Base-by-base conservation (phyloP, 106 monocot species). In the Allium fistulosum region DNA sequence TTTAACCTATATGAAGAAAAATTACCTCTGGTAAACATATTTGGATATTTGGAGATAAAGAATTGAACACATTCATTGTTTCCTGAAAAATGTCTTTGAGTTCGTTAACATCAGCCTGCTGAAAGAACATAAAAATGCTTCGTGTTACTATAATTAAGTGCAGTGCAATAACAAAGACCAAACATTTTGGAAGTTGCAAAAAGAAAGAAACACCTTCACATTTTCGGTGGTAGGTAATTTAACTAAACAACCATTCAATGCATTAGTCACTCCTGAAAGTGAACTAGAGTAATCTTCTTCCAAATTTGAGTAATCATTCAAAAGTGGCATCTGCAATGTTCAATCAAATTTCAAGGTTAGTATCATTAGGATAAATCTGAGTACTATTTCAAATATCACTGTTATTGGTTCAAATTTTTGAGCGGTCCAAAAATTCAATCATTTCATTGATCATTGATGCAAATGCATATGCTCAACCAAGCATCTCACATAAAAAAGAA, bases 241-340 rank as follows among this genome's bases (percentile, higher is more conserved):
- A 53, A 88, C 69, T 57, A 83, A 76, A 73, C 85, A 83, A 86
- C 91, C 75, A 26, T 80, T 69, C 57, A 92, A 59, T 46, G 88
- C 81, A 77, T 75, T 74, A 14, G 75, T 86, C 51, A 61, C 60
- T 8, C 86, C 91, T 51, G 75, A 71, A 51, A 96, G 91, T 57
- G 76, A 91, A 51, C 62, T 69, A 16, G 81, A 79, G 68, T 86
- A 73, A 7, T 88, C 88, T 58, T 28, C 78, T 71, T 96, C 83
- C 12, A 82, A 17, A 69, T n/a, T 58, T 2, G 62, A 49, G 91
- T 91, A 96, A 2, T 90, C 66, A 47, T 83, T 72, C 81, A 94
- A 77, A 64, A 69, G 67, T 14, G 85, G 79, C 76, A 85, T 85
- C 94, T 94, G 63, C 50, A 66, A 50, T n/a, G 7, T 17, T 15